These are phyloP conservation scores for Rosa hybrid DNA, from an alignment of 331 rosid species.

Conservation along the genomic window DNA sequence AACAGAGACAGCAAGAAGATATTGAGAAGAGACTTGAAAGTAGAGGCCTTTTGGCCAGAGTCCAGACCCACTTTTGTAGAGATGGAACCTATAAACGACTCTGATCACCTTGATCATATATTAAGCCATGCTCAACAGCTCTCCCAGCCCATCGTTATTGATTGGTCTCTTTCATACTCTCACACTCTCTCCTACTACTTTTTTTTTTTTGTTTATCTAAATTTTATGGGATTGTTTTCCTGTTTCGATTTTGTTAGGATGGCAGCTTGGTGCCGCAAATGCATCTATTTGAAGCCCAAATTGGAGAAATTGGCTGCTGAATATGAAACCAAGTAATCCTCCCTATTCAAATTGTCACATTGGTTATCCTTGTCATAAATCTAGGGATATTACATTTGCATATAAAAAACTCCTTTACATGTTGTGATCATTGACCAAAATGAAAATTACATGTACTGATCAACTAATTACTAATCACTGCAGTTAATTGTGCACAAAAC, in stretches of 20 bases:
- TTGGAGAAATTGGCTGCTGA: slow-evolving; percentile 89
- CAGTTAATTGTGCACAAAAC: not conserved
- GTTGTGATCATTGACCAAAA: not conserved
- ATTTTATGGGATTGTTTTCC: not conserved
- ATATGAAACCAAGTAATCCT: slow-evolving; percentile 58
- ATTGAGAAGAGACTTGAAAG: slow-evolving; percentile 40
- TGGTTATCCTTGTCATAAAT: not conserved
- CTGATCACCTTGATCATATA: slow-evolving; percentile 73
- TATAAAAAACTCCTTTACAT: not conserved
- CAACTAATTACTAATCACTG: not conserved
- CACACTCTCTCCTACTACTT: not conserved
- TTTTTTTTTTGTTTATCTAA: not conserved
- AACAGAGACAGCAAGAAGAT: slow-evolving; percentile 33
- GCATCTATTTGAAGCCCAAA: slow-evolving; percentile 92
- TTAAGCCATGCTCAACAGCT: slow-evolving; percentile 49
- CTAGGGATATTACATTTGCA: not conserved
- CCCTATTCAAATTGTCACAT: not conserved
- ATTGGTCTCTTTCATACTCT: slow-evolving; percentile 50
- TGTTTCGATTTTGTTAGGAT: slow-evolving; percentile 47
- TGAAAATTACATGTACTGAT: not conserved
- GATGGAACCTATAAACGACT: slow-evolving; percentile 62
- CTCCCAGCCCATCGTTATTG: slow-evolving; percentile 70
- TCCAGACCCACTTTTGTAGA: slow-evolving; percentile 52
- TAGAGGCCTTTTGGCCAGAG: slow-evolving; percentile 64
- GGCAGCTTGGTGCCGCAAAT: slow-evolving; percentile 97